Evolutionary conservation across 768 basidiomycete genomes (phyloP).

Genomic region (Xerocomellus dryophilus): DNA sequence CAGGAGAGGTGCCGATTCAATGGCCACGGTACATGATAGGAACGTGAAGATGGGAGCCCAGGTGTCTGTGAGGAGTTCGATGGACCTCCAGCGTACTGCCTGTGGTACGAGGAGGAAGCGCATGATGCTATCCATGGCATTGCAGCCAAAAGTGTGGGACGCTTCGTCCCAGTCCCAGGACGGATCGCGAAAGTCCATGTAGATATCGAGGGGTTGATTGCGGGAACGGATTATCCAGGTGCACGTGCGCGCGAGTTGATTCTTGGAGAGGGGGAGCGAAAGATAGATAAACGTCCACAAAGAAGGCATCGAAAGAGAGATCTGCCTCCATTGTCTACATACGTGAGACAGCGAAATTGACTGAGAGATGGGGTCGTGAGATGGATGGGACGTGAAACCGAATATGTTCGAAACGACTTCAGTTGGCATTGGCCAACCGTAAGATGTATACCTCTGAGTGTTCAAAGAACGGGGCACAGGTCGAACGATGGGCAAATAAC

Average conservation of each 20-base stretch:
- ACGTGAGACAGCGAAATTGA: constrained; percentile 45
- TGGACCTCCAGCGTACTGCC: constrained; percentile 42
- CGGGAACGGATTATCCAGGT: constrained; percentile 47
- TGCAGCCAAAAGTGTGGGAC: constrained; percentile 43
- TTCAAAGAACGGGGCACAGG: background rate
- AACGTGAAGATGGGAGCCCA: constrained; percentile 58
- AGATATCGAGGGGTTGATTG: constrained; percentile 45
- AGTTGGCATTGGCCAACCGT: constrained; percentile 27
- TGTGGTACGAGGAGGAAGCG: constrained; percentile 46
- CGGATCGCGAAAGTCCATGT: constrained; percentile 58
- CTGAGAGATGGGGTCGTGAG: constrained; percentile 25
- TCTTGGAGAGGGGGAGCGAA: constrained; percentile 39
- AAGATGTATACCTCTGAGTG: background rate
- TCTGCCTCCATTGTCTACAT: constrained; percentile 48
- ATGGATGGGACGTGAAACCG: constrained; percentile 26
- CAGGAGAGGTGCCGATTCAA: constrained; percentile 37
- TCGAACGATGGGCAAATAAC: background rate
- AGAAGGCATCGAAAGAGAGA: constrained; percentile 41
- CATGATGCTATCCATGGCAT: constrained; percentile 45
- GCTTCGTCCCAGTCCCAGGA: constrained; percentile 50
- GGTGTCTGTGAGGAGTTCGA: constrained; percentile 57
- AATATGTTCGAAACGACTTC: constrained; percentile 40
- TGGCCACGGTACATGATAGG: constrained; percentile 38
- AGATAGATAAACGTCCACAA: constrained; percentile 55
- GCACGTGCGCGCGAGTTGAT: constrained; percentile 37